Evolutionary conservation across 495 filamentous ascomycete species (phyloP), one percentile per base, ranked within the genome.

Genomic region (Annulohypoxylon nitens): DNA sequence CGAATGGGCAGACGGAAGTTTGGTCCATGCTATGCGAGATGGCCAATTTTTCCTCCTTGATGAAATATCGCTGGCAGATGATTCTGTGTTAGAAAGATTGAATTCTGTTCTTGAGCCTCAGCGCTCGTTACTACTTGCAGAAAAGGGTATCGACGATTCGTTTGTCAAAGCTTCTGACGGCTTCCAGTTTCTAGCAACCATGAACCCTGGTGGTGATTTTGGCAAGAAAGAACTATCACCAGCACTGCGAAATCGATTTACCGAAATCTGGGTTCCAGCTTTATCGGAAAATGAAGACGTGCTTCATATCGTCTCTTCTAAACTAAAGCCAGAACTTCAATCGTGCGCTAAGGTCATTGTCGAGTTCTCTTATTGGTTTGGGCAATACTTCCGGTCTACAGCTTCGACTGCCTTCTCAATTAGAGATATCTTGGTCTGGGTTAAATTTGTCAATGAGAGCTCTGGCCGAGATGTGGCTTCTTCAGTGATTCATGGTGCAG

Each of bases 191-290:
- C 84, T 98, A 53, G 95, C 97, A 14, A 99, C 97, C 2, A 99
- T 99, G 97, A 99, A 99, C 71, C 97, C 97, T 8, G 97, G 96
- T 41, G 97, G 97, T 62, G 97, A 99, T 76, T 98, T 97, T 78
- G 97, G 97, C 63, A 99, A 99, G 78, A 91, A 92, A 72, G 97
- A 99, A 79, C 89, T 99, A 51, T 98, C 97, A 2, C 95, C 95
- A 4, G 97, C 97, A 25, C 84, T 99, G 61, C 88, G 97, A 25
- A 98, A 99, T 78, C 91, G 97, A 45, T 98, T 99, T 82, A 99
- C 97, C 0, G 97, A 99, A 78, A 97, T 99, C 20, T 99, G 97
- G 97, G 97, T 97, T 0, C 94, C 96, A 3, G 85, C 94, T 2
- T 82, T 92, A 50, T 92, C 92, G 0, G 93, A 96, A 47, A 85